Evolutionary conservation across 495 filamentous ascomycete genomes (phyloP).

Genomic region (Lasiosphaeria ovina): DNA sequence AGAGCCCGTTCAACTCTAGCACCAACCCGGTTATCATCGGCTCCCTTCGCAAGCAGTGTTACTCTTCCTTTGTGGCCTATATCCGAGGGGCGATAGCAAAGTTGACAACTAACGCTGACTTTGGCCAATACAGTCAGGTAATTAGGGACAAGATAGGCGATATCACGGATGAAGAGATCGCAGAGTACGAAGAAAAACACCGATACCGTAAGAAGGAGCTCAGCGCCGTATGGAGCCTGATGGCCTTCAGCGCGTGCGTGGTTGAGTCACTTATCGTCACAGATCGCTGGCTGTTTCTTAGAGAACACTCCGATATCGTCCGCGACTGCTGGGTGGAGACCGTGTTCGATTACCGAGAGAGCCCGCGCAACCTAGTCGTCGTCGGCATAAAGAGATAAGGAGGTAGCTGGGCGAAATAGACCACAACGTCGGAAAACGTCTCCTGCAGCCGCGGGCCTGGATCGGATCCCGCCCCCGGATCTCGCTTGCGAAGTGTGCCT

Average conservation of each 20-base stretch:
- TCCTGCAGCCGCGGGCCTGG: not conserved
- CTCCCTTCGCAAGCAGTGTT: slow-evolving; percentile 75
- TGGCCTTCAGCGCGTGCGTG: slow-evolving; percentile 89
- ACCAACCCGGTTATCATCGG: slow-evolving; percentile 82
- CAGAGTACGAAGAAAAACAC: slow-evolving; percentile 63
- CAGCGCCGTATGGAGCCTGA: slow-evolving; percentile 83
- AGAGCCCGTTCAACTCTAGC: slow-evolving; percentile 51
- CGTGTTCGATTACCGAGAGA: slow-evolving; percentile 86
- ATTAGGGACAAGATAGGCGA: slow-evolving; percentile 58
- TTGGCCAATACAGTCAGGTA: slow-evolving; percentile 49
- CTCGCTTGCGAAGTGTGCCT: not conserved
- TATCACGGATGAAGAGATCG: slow-evolving; percentile 72
- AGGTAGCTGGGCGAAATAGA: not conserved
- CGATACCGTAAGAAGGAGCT: slow-evolving; percentile 72
- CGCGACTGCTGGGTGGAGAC: slow-evolving; percentile 84
- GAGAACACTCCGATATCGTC: slow-evolving; percentile 66
- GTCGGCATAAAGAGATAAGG: slow-evolving; percentile 76
- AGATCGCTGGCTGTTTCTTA: slow-evolving; percentile 87
- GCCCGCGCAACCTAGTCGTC: slow-evolving; percentile 84
- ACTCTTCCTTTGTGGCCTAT: slow-evolving; percentile 72
- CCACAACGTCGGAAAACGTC: slow-evolving; percentile 5
- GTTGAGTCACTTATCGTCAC: slow-evolving; percentile 88
- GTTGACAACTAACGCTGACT: slow-evolving; percentile 58
- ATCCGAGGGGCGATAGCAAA: slow-evolving; percentile 77
- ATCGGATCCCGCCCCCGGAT: slow-evolving; percentile 7